Base-by-base conservation (phyloP, 2,329 filamentous ascomycete genomes). In the Alternaria arbusti region DNA sequence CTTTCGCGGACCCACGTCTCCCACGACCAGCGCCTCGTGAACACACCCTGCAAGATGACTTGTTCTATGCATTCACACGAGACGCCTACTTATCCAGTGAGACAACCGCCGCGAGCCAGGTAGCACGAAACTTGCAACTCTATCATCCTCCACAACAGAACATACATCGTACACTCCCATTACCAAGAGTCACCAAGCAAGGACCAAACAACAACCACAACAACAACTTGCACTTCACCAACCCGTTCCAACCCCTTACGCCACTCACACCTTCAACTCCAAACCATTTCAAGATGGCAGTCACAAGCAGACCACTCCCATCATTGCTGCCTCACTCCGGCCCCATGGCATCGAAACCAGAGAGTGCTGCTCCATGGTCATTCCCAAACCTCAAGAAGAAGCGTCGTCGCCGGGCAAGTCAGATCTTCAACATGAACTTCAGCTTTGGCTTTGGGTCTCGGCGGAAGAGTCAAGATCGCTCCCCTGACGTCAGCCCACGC, bases 361-460 rank as follows among this genome's bases (percentile, higher is more conserved):
- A 54, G 23, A 60, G 52, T 25, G 55, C 57, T 43, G 51, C 49
- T 44, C 47, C 60, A 7, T 63, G 60, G 60, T 54, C 55, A 4
- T 63, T 63, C n/a, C 55, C 36, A 20, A 59, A 54, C 46, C 43
- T 59, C 60, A 59, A 47, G 49, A 64, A 61, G 50, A 64, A 54
- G 36, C 56, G 57, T 5, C 46, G 55, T 40, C 44, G 56, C 0
- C 63, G 49, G 36, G 49, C 64, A 46, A 54, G 61, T 47, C 58
- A 62, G 11, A 47, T 69, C 43, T 69, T 69, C 62, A 65, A 67
- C 51, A 57, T 54, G 36, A 57, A 59, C 50, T 69, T 69, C 44
- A 63, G 59, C 54, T 69, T 69, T 28, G 46, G 43, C 10, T 54
- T 47, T 9, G 54, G 59, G 2, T 65, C 64, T 12, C 50, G 56